Evolutionary conservation across 805 yeast genomes (phyloP), one percentile per base, ranked within the genome.

Genomic region (Schizosaccharomyces osmophilus): DNA sequence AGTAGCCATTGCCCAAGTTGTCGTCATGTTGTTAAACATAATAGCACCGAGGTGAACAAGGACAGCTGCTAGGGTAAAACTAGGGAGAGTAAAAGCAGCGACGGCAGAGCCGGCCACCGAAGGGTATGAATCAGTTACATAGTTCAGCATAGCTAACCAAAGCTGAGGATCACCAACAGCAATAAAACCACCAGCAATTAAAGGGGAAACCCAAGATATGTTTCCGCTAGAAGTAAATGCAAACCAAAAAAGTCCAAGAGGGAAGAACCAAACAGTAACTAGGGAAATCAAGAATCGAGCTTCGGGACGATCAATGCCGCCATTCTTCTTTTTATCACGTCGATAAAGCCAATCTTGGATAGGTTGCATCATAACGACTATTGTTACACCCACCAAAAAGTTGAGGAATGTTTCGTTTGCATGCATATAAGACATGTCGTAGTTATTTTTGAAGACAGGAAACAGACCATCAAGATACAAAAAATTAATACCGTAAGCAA

Each of bases 321-420:
- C 60, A 15, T 57, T n/a, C 9, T 43, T n/a, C 19, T 17, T 31
- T 24, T 22, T 36, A 32, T 57, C 60, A 4, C 42, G 45, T 5
- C 60, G 43, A 32, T 39, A 31, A 32, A 57, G 60, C 39, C 42
- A 57, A 32, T 36, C 31, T 31, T 57, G 60, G 1, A 57, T 19
- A 3, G 60, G 60, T 67, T 82, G 77, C 63, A 73, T 72, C 0
- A 69, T 62, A 41, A 82, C 81, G 61, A 88, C 86, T 32, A 80
- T 55, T 5, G 78, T 45, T 72, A 81, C 75, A 63, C 96, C 95
- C 59, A 85, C 68, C 59, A 84, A 78, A 70, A 87, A 75, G 19
- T 85, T 83, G 62, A 87, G 69, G 74, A 86, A 88, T 22, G 95
- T 95, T n/a, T 29, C 45, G 64, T 84, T 85, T n/a, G 80, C 81